Conservation (phyloP, 345 rosid genomes). For the Orychophragmus violaceus region DNA sequence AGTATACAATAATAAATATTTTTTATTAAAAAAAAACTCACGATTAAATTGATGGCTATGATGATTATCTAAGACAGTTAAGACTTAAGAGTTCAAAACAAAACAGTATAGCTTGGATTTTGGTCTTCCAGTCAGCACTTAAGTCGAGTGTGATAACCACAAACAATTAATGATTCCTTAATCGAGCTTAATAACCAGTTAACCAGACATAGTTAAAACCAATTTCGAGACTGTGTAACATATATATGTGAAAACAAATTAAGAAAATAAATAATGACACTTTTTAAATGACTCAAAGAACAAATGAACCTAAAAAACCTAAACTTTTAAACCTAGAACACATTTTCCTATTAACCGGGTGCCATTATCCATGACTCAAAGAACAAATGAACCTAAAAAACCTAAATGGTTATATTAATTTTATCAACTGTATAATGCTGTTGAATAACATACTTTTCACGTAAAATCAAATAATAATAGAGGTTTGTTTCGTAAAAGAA, state of each 20-base stretch:
- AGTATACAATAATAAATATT: background rate
- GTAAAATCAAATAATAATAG: background rate
- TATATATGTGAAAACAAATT: too few species aligned
- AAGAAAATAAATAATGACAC: background rate
- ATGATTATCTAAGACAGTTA: background rate
- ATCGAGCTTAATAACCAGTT: background rate
- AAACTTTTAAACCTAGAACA: background rate
- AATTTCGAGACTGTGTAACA: background rate
- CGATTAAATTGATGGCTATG: background rate
- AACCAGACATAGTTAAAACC: background rate
- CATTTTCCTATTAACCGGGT: slow-evolving; percentile 9
- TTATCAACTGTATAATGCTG: background rate
- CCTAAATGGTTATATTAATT: background rate
- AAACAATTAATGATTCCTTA: background rate
- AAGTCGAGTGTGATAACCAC: background rate
- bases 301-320: background rate
- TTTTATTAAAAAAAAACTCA: background rate
- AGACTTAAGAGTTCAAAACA: background rate
- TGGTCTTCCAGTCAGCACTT: background rate
- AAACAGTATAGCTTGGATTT: background rate
- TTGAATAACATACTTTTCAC: background rate
- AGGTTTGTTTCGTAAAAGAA: too few species aligned
- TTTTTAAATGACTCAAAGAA: background rate
- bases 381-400: background rate
- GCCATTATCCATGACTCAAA: background rate